Percentiles rank a stretch among this genome's conserved stretches.
Evolutionary conservation across 768 basidiomycete genomes (phyloP).

Genomic region (Auriscalpium microsporum): DNA sequence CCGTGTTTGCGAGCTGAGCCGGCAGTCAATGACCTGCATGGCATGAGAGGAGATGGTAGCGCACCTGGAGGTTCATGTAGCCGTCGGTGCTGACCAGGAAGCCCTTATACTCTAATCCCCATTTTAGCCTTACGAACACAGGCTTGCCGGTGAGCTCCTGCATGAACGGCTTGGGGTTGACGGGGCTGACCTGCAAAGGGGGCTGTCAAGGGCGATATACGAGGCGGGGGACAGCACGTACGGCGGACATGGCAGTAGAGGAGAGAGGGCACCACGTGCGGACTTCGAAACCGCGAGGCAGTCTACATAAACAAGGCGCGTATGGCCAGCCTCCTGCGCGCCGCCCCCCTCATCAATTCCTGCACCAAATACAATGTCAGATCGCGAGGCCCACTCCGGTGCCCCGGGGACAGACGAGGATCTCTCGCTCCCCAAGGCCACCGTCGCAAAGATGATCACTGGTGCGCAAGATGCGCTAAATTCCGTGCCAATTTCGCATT

Average conservation of each 20-base stretch:
- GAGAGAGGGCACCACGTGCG: slow-evolving; percentile 25
- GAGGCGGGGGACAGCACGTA: slow-evolving; percentile 27
- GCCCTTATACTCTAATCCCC: slow-evolving; percentile 98
- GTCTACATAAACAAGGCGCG: slow-evolving; percentile 14
- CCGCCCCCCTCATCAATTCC: slow-evolving; percentile 7
- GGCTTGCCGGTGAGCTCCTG: slow-evolving; percentile 98
- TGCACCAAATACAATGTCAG: slow-evolving; percentile 61
- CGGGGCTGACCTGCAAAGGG: slow-evolving; percentile 62
- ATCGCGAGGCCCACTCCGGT: slow-evolving; percentile 71
- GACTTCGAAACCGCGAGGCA: slow-evolving; percentile 29
- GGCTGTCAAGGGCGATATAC: neutral
- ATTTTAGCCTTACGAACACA: slow-evolving; percentile 91
- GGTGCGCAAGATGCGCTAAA: slow-evolving; percentile 38
- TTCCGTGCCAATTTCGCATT: slow-evolving; percentile 4
- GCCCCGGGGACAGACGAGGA: slow-evolving; percentile 78
- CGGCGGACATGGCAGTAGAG: slow-evolving; percentile 57
- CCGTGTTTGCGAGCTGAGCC: slow-evolving; percentile 92
- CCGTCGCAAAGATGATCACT: slow-evolving; percentile 93
- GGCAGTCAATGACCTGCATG: neutral
- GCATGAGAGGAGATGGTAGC: slow-evolving; percentile 12
- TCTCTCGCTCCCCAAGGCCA: slow-evolving; percentile 91
- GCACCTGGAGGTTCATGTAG: slow-evolving; percentile 98
- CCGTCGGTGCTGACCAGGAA: slow-evolving; percentile 98
- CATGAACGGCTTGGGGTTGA: slow-evolving; percentile 98
- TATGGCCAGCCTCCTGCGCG: slow-evolving; percentile 10